Evolutionary conservation across 192 early-diverging fungal species (phyloP).

Genomic region (Backusella sp.): DNA sequence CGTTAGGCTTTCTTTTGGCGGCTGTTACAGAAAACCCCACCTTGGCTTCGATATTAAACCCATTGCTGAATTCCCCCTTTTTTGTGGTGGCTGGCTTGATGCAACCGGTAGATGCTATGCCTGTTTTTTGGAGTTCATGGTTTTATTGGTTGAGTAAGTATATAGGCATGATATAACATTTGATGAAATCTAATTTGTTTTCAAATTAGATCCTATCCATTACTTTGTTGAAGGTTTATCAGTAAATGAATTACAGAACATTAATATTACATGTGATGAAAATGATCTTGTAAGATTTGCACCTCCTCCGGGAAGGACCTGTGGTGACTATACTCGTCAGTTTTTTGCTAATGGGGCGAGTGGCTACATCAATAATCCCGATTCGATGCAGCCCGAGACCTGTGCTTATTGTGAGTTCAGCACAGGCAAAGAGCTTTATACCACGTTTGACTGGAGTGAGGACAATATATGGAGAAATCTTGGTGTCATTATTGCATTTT

Average conservation of each 20-base stretch:
- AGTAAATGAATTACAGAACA: slow-evolving; percentile 50
- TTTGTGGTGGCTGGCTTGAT: slow-evolving; percentile 61
- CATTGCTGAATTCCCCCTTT: slow-evolving; percentile 55
- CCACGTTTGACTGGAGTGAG: slow-evolving; percentile 47
- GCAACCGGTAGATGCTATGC: slow-evolving; percentile 51
- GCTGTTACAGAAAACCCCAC: slow-evolving; percentile 49
- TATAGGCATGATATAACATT: too few relatives aligned
- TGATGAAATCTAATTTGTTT: too few relatives aligned
- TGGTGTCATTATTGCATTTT: slow-evolving; percentile 53
- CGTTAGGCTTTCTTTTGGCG: slow-evolving; percentile 47
- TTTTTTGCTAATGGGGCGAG: slow-evolving; percentile 42
- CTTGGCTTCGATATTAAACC: slow-evolving; percentile 57
- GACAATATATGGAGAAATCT: slow-evolving; percentile 59
- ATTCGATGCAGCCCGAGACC: slow-evolving; percentile 32
- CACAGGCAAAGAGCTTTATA: slow-evolving; percentile 32
- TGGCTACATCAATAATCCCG: slow-evolving; percentile 57
- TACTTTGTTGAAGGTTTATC: slow-evolving; percentile 60
- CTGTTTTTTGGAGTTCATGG: slow-evolving; percentile 58
- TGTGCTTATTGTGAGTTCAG: slow-evolving; percentile 53
- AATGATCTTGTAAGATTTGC: slow-evolving; percentile 44
- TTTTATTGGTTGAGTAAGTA: slow-evolving; percentile 55
- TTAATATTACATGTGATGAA: slow-evolving; percentile 41
- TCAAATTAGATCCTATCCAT: slow-evolving; percentile 39
- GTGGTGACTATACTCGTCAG: slow-evolving; percentile 40
- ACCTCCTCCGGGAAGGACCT: slow-evolving; percentile 45